phyloP scores from a whole-genome alignment of 441 rosid genomes.

The Euphorbia celastroides region DNA sequence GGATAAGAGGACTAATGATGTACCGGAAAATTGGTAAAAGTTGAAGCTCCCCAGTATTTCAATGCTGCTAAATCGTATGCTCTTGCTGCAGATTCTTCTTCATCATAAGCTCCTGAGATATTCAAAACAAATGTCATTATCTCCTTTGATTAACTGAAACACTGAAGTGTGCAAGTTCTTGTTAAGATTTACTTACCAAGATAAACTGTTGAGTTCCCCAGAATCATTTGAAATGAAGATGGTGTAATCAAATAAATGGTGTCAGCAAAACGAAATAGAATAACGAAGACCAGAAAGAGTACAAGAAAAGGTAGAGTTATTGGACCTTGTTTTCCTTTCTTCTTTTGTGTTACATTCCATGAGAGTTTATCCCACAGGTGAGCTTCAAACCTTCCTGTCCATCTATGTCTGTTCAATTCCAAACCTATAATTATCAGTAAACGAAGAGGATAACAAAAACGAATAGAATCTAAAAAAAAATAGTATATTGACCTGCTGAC shows the following conservation, averaged over 20 bases:
- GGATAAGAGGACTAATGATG: neutral
- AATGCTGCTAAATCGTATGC: conserved; percentile 64
- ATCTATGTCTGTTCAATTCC: conserved; percentile 41
- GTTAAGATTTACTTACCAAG: conserved; percentile 37
- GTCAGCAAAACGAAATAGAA: neutral
- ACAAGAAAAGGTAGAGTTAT: neutral
- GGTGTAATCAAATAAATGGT: neutral
- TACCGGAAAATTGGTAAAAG: conserved; percentile 61
- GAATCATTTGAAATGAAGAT: conserved; percentile 6
- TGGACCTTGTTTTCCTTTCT: conserved; percentile 69
- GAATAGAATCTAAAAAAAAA: neutral
- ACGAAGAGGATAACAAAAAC: neutral
- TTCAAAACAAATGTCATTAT: conserved; percentile 12
- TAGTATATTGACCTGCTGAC: conserved; percentile 47
- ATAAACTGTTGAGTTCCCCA: conserved; percentile 37
- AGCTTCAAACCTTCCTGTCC: conserved; percentile 68
- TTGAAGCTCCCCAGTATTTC: conserved; percentile 59
- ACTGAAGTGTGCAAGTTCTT: neutral
- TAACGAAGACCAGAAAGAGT: neutral
- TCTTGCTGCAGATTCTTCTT: conserved; percentile 65
- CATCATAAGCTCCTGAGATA: conserved; percentile 56
- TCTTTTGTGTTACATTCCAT: conserved; percentile 67
- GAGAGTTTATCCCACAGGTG: conserved; percentile 69
- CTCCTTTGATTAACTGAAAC: neutral
- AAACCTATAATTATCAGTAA: conserved; percentile 7